Evolutionary conservation across 2,329 filamentous ascomycete species (phyloP).

Genomic region (Leptodontidium sp.): DNA sequence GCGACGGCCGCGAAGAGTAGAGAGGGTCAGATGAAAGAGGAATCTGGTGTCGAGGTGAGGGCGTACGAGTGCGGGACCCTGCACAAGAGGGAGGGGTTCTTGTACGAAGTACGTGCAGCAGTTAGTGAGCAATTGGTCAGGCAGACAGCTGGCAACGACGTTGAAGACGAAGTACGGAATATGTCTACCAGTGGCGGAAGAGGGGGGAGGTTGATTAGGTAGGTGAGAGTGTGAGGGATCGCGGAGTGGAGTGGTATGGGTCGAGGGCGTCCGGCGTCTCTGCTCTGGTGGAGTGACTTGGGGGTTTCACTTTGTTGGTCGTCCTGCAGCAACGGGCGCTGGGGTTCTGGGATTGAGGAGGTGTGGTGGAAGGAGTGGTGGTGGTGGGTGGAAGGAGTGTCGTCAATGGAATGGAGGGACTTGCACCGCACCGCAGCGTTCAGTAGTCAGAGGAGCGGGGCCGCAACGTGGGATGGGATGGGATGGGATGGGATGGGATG

Average conservation of each 20-base stretch:
- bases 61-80: conserved; percentile 23
- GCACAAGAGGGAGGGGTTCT: conserved; percentile 21
- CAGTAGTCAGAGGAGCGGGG: neutral
- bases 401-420: neutral
- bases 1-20: conserved; percentile 23
- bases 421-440: neutral
- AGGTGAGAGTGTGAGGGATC: neutral
- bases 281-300: neutral
- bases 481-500: conserved; percentile 4
- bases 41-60: conserved; percentile 34
- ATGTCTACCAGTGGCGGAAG: conserved; percentile 5
- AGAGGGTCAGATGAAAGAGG: conserved; percentile 35
- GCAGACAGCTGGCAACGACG: neutral
- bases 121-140: conserved; percentile 18
- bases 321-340: conserved; percentile 9
- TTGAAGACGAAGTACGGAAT: conserved; percentile 1
- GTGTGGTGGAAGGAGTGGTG: conserved; percentile 9
- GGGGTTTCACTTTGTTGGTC: neutral
- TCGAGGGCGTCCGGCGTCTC: neutral
- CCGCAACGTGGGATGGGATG: conserved; percentile 5
- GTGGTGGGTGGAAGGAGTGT: neutral
- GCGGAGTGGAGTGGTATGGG: neutral
- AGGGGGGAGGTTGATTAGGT: neutral
- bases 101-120: conserved; percentile 1
- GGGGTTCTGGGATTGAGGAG: conserved; percentile 2